Percentiles rank a stretch among this genome's conserved stretches.
These are phyloP conservation scores for Saccharomycopsis sp. DNA, from an alignment of 805 yeast genomes.

Conservation along the genomic window DNA sequence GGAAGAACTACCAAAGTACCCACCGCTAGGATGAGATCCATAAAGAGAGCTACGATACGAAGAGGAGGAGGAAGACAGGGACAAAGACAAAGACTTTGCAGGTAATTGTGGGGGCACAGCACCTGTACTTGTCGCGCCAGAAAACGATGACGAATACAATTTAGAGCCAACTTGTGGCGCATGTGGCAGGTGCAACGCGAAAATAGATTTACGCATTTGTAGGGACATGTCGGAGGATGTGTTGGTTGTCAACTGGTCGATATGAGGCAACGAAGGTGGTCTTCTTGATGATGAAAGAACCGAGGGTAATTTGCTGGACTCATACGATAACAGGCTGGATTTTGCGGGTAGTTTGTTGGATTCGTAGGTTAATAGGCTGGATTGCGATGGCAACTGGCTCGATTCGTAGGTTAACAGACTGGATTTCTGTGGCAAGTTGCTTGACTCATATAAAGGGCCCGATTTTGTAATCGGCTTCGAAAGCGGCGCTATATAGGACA, in stretches of 20 bases:
- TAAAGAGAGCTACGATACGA: not conserved
- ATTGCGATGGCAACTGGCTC: not conserved
- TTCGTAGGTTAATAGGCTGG: slow-evolving; percentile 4
- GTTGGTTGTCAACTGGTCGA: not conserved
- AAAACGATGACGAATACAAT: not conserved
- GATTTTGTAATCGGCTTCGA: no score
- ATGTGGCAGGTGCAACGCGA: slow-evolving; percentile 7
- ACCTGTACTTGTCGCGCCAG: not conserved
- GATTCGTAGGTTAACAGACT: not conserved
- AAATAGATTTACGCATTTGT: slow-evolving; percentile 14
- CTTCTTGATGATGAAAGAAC: no score
- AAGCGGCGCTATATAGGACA: no score
- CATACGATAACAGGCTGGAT: not conserved
- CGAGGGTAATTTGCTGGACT: not conserved
- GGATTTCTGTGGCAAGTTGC: no score
- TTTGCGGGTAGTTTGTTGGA: not conserved
- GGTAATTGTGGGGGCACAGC: not conserved
- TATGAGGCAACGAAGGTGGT: not conserved
- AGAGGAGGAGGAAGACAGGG: not conserved
- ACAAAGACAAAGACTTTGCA: not conserved
- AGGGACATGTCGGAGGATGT: not conserved
- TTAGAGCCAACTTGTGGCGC: not conserved
- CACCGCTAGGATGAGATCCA: not conserved
- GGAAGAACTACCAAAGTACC: not conserved
- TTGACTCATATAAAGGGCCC: no score